Percentiles rank a stretch among this genome's conserved stretches.
Evolutionary conservation across 768 basidiomycete species (phyloP).

Genomic region (Daedaleopsis sinensis): DNA sequence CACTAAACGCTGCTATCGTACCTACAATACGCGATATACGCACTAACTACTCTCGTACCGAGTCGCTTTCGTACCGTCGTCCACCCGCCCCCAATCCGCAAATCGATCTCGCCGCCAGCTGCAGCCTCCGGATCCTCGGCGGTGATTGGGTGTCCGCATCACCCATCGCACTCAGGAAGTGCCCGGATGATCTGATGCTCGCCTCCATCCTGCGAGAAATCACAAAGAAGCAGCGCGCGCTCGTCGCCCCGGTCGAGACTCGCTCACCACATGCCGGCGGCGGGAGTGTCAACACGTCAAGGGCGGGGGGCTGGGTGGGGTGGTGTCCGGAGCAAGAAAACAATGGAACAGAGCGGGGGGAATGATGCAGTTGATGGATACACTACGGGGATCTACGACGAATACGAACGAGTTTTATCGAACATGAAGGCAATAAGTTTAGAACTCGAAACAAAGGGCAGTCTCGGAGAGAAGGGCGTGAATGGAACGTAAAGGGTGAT

Average conservation of each 20-base stretch:
- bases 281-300: neutral
- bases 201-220: slow-evolving; percentile 19
- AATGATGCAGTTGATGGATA: slow-evolving; percentile 24
- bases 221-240: slow-evolving; percentile 22
- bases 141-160: slow-evolving; percentile 20
- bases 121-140: slow-evolving; percentile 17
- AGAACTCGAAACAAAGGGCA: slow-evolving; percentile 17
- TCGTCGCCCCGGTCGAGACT: slow-evolving; percentile 5
- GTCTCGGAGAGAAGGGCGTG: slow-evolving; percentile 3
- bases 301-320: neutral
- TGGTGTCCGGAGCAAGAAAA: slow-evolving; percentile 7
- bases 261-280: neutral
- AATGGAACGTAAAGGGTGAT: neutral
- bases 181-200: slow-evolving; percentile 2
- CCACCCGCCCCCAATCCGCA: slow-evolving; percentile 1
- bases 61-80: neutral
- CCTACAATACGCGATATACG: neutral
- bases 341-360: slow-evolving; percentile 12
- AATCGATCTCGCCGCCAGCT: neutral
- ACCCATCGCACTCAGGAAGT: slow-evolving; percentile 20
- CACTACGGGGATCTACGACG: slow-evolving; percentile 17
- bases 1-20: slow-evolving; percentile 2
- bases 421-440: slow-evolving; percentile 28
- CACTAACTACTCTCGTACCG: neutral
- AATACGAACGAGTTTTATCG: slow-evolving; percentile 5